A percentile compares a stretch with the other conserved stretches of the same genome.
These are phyloP conservation scores for Fraxinus velutina DNA, from an alignment of 305 asterid genomes.

Conservation along the genomic window DNA sequence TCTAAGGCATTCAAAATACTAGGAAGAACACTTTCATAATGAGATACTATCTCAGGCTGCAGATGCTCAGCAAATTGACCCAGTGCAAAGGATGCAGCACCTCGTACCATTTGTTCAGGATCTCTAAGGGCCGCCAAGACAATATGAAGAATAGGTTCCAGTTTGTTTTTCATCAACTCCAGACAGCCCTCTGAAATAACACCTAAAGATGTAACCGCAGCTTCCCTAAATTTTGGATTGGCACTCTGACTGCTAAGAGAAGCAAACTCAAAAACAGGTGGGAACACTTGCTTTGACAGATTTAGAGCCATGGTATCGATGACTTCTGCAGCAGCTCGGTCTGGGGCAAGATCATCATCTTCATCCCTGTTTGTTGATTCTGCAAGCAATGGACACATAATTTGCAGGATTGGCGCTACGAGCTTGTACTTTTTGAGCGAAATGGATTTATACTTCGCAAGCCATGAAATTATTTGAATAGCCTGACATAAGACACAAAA, in stretches of 20 bases:
- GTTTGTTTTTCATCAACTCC: constrained; percentile 78
- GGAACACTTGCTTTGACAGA: constrained; percentile 80
- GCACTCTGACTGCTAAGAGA: constrained; percentile 74
- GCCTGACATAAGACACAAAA: constrained; percentile 50
- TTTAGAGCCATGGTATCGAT: constrained; percentile 92
- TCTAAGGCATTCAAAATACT: constrained; percentile 86
- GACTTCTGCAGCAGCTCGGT: constrained; percentile 99
- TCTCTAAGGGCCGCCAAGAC: constrained; percentile 88
- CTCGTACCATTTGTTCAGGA: constrained; percentile 97
- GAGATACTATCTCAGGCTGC: constrained; percentile 93
- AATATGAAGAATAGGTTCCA: constrained; percentile 74
- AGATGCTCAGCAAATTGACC: constrained; percentile 97
- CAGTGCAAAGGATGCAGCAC: constrained; percentile 94
- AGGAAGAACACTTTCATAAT: constrained; percentile 85
- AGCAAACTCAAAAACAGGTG: constrained; percentile 94
- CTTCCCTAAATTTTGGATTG: constrained; percentile 96
- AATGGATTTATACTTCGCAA: constrained; percentile 76
- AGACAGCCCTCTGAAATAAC: constrained; percentile 91
- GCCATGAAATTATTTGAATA: constrained; percentile 99
- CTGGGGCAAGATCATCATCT: constrained; percentile 97
- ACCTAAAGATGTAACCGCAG: constrained; percentile 92
- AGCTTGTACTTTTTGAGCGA: constrained; percentile 96
- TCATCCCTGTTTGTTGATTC: constrained; percentile 74
- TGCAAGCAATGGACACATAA: constrained; percentile 94
- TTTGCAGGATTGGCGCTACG: constrained; percentile 89